These are phyloP conservation scores for Dryas drummondii DNA, from an alignment of 306 rosid genomes.

Conservation along the genomic window DNA sequence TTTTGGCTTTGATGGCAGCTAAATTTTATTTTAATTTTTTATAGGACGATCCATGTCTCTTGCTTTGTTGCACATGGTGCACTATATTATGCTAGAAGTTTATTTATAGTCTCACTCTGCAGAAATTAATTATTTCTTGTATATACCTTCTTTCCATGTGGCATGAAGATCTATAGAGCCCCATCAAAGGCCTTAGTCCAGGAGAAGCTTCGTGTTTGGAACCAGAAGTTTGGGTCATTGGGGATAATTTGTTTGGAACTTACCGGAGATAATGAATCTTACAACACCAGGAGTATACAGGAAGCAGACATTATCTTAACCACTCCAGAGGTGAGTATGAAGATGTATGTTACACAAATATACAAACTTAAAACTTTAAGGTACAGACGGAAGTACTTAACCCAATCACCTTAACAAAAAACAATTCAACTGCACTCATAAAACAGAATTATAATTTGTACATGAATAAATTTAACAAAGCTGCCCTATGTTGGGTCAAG, in stretches of 20 bases:
- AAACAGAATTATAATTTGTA: too few relatives aligned
- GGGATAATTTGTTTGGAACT: slow-evolving; percentile 84
- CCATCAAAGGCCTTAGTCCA: slow-evolving; percentile 98
- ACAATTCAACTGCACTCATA: neutral
- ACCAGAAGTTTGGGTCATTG: slow-evolving; percentile 69
- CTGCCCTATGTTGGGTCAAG: too few relatives aligned
- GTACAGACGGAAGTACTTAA: neutral
- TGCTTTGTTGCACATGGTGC: slow-evolving; percentile 22
- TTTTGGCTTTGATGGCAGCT: too few relatives aligned
- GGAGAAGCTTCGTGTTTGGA: slow-evolving; percentile 95
- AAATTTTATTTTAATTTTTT: too few relatives aligned
- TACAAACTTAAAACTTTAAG: neutral
- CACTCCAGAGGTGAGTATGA: slow-evolving; percentile 83
- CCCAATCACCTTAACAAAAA: neutral
- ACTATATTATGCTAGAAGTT: slow-evolving; percentile 30
- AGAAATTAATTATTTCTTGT: slow-evolving; percentile 23
- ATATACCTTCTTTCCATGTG: slow-evolving; percentile 36
- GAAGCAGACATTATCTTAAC: slow-evolving; percentile 93
- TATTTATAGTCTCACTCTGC: slow-evolving; percentile 13
- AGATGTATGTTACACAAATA: neutral
- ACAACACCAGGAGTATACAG: slow-evolving; percentile 63
- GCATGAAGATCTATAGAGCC: slow-evolving; percentile 74
- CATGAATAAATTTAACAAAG: too few relatives aligned
- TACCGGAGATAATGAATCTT: slow-evolving; percentile 85
- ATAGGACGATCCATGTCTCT: slow-evolving; percentile 20